phyloP scores from a whole-genome alignment of 306 rosid genomes.

The Rubus idaeus region DNA sequence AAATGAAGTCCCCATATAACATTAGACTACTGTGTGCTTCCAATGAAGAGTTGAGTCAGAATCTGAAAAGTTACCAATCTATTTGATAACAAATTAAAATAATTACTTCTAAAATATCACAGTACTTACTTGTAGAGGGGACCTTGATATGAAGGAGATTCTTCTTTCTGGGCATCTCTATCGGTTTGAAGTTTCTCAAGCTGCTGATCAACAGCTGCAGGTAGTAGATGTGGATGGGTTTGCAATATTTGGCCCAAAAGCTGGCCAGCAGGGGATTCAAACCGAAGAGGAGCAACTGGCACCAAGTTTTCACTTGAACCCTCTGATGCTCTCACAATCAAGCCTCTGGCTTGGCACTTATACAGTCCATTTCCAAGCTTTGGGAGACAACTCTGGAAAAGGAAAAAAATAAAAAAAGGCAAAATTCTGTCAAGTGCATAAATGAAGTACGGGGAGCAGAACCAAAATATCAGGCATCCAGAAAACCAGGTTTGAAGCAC shows the following conservation, averaged over 20 bases:
- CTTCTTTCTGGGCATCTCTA: constrained; percentile 50
- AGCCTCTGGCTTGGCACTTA: constrained; percentile 58
- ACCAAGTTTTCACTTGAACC: constrained; percentile 54
- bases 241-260: constrained; percentile 82
- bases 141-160: constrained; percentile 42
- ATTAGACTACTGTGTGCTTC: background rate
- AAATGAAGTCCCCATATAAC: background rate
- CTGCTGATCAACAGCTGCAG: constrained; percentile 83
- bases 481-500: background rate
- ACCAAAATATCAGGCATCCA: background rate
- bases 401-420: background rate
- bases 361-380: constrained; percentile 47
- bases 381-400: constrained; percentile 46
- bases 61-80: background rate
- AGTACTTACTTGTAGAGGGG: constrained; percentile 71
- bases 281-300: constrained; percentile 73
- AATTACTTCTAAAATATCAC: background rate
- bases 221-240: constrained; percentile 84
- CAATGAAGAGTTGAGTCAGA: background rate
- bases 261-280: constrained; percentile 86
- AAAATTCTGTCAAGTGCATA: background rate
- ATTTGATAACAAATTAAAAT: background rate
- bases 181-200: constrained; percentile 81
- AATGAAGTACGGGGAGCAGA: background rate
- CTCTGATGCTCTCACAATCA: constrained; percentile 61